These are phyloP conservation scores for Polytrichum commune DNA, from an alignment of 225 moss, liverwort and hornwort species.

Conservation along the genomic window DNA sequence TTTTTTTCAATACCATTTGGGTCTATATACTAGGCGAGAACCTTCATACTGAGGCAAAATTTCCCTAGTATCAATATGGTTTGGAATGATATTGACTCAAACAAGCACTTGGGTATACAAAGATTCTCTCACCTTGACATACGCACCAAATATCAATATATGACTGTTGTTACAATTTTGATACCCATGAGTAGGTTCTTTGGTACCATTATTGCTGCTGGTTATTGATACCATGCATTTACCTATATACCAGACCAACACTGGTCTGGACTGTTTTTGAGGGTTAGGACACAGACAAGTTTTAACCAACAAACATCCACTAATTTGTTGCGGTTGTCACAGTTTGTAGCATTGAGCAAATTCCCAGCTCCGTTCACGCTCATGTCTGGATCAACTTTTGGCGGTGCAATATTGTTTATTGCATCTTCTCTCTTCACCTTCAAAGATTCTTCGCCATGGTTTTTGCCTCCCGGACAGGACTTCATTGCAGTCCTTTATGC, in stretches of 20 bases:
- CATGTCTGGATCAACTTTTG: slow-evolving; percentile 34
- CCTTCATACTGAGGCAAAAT: too few relatives aligned
- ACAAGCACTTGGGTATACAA: too few relatives aligned
- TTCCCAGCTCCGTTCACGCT: slow-evolving; percentile 78
- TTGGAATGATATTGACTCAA: too few relatives aligned
- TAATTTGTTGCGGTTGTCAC: slow-evolving; percentile 8
- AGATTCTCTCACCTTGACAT: too few relatives aligned
- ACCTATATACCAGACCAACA: background rate
- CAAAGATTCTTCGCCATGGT: slow-evolving; percentile 45
- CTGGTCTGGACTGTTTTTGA: background rate
- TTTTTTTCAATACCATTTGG: too few relatives aligned
- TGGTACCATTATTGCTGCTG: too few relatives aligned
- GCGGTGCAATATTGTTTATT: slow-evolving; percentile 54
- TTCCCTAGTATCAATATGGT: too few relatives aligned
- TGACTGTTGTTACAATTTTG: too few relatives aligned
- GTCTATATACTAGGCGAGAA: too few relatives aligned
- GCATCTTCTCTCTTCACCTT: slow-evolving; percentile 46
- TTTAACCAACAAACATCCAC: background rate
- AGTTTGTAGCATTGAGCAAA: slow-evolving; percentile 44
- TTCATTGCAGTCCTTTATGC: slow-evolving; percentile 65
- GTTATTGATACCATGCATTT: too few relatives aligned
- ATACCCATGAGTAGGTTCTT: too few relatives aligned
- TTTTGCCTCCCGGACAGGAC: slow-evolving; percentile 44
- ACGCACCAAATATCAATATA: too few relatives aligned
- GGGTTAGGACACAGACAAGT: background rate